Evolutionary conservation across 208 protist species (phyloP).

Genomic region (Phytomonas francai): DNA sequence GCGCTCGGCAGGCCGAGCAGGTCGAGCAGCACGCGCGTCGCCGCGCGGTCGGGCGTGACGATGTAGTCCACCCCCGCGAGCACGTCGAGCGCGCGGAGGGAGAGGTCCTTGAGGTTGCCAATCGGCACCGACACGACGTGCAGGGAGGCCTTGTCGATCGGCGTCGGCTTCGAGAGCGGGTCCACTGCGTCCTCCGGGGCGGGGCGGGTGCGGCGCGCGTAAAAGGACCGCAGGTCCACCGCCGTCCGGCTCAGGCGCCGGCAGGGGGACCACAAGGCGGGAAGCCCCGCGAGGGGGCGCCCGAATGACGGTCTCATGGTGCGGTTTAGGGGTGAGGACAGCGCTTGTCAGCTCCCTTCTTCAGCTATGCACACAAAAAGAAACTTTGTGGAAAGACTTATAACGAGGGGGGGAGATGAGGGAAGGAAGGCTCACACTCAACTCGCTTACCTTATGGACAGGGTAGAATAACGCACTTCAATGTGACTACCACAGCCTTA

Average conservation of each 20-base stretch:
- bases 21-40: slow-evolving; percentile 78
- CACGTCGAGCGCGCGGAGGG: slow-evolving; percentile 73
- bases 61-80: slow-evolving; percentile 87
- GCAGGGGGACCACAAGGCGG: slow-evolving; percentile 3
- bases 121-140: slow-evolving; percentile 89
- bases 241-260: slow-evolving; percentile 10
- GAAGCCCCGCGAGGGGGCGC: background rate
- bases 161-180: slow-evolving; percentile 70
- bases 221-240: slow-evolving; percentile 20
- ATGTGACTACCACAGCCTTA: no score
- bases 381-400: no score
- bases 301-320: no score
- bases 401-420: background rate
- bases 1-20: slow-evolving; percentile 70
- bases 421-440: background rate
- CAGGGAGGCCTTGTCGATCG: slow-evolving; percentile 63
- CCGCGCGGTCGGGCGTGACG: slow-evolving; percentile 68
- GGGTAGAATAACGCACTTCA: no score
- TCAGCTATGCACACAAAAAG: no score
- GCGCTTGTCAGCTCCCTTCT: no score
- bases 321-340: no score
- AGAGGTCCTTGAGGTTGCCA: slow-evolving; percentile 90
- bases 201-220: slow-evolving; percentile 47
- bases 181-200: slow-evolving; percentile 66
- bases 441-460: no score